Evolutionary conservation across 305 asterid species (phyloP).

Genomic region (Fraxinus greggii): DNA sequence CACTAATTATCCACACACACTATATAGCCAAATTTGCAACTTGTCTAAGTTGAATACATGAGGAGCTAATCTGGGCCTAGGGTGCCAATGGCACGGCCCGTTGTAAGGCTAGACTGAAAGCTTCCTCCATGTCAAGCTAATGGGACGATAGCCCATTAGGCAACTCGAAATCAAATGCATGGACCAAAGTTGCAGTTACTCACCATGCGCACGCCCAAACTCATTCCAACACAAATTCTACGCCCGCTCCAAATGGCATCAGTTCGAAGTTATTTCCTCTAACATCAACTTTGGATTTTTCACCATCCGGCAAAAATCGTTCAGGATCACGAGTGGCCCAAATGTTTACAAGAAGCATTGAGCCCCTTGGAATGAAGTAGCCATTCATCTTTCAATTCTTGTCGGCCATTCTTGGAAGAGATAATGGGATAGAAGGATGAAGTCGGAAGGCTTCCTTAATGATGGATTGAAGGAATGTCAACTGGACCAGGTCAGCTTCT

Average conservation of each 20-base stretch:
- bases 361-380: constrained; percentile 59
- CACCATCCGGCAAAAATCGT: constrained; percentile 55
- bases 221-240: constrained; percentile 65
- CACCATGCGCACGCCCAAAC: constrained; percentile 60
- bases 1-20: too few relatives aligned
- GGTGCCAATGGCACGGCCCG: constrained; percentile 54
- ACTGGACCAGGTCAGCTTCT: constrained; percentile 48
- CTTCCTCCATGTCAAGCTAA: constrained; percentile 64
- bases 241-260: constrained; percentile 80
- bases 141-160: constrained; percentile 35
- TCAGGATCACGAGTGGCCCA: constrained; percentile 79
- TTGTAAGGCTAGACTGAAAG: constrained; percentile 62
- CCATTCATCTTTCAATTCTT: constrained; percentile 59
- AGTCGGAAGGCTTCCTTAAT: constrained; percentile 68
- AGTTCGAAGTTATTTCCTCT: too few relatives aligned
- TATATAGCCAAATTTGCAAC: not conserved
- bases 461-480: constrained; percentile 53
- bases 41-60: constrained; percentile 18
- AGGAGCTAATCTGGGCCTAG: constrained; percentile 51
- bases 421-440: constrained; percentile 78
- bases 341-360: constrained; percentile 58
- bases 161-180: constrained; percentile 52
- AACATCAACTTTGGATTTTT: constrained; percentile 48
- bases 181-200: constrained; percentile 59
- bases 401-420: constrained; percentile 60